phyloP scores from a whole-genome alignment of 768 basidiomycete species.

The Lentinula sp. region DNA sequence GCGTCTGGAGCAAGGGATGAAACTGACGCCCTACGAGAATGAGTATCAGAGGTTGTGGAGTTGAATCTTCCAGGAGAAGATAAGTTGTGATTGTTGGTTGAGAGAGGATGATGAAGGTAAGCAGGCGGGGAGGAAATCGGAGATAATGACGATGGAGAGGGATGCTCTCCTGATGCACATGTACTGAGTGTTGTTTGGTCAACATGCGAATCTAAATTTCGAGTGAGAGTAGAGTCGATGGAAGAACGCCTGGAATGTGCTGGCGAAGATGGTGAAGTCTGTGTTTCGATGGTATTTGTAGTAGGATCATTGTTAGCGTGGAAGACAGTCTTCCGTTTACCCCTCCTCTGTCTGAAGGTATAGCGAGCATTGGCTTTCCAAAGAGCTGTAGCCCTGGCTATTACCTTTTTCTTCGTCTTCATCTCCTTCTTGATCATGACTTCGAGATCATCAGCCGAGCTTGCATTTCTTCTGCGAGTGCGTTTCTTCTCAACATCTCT shows the following conservation, averaged over 20 bases:
- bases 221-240: neutral
- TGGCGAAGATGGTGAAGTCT: neutral
- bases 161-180: neutral
- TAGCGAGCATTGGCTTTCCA: conserved; percentile 64
- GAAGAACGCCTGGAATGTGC: conserved; percentile 2
- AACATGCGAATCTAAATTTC: neutral
- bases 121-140: conserved; percentile 12
- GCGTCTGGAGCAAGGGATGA: neutral
- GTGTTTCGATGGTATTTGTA: neutral
- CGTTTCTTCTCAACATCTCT: conserved; percentile 48
- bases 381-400: conserved; percentile 59
- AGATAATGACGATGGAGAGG: conserved; percentile 5
- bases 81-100: neutral
- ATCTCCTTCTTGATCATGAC: conserved; percentile 36
- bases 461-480: conserved; percentile 19
- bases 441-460: conserved; percentile 21
- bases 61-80: neutral
- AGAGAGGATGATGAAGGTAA: neutral
- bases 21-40: conserved; percentile 12
- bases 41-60: conserved; percentile 14
- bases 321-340: conserved; percentile 25
- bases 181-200: neutral
- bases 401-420: conserved; percentile 49
- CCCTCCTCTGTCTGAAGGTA: conserved; percentile 53
- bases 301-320: neutral